Evolutionary conservation across 495 filamentous ascomycete species (phyloP), one percentile per base, ranked within the genome.

Genomic region (Talaromyces liani): DNA sequence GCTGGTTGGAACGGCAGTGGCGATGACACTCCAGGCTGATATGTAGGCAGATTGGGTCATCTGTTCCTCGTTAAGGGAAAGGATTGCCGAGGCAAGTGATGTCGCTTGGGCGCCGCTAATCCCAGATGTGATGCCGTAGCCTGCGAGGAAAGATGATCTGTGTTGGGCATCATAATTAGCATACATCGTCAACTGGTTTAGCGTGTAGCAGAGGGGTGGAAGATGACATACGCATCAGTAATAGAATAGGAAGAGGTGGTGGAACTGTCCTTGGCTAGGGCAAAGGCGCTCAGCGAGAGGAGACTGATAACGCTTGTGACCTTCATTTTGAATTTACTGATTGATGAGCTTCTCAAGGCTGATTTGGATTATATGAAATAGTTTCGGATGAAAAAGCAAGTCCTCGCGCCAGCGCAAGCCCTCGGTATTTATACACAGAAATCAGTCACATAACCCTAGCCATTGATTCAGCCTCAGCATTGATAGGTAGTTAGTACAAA

Each of bases 161-260:
- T 70, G 58, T 33, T 63, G 8, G 20, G 16, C 1, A 22, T 18
- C 8, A 7, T 20, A 3, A 12, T 51, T 20, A 51, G 47, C 5
- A 51, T 18, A 10, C 16, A 51, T n/a, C 6, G 0, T 51, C 47
- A 51, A 51, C 16, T 2, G 66, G 59, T 20, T 31, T 24, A 58
- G n/a, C 22, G 64, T 29, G 5, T 31, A 31, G 29, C 0, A 31
- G 29, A 31, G 29, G 29, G 29, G 29, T 31, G 29, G 1, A 7
- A 31, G 29, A 31, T 69, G n/a, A 65, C 60, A 4, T 62, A 54
- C 25, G 51, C 59, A 24, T 60, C 57, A 9, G 64, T 65, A 34
- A 64, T 66, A 47, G 78, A 78, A 63, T 70, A 70, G 63, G 68
- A 72, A 49, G 75, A 70, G 3, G 76, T 72, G 25, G 69, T 70